phyloP scores from a whole-genome alignment of 345 rosid species.

The Psidium friedrichsthalianum region DNA sequence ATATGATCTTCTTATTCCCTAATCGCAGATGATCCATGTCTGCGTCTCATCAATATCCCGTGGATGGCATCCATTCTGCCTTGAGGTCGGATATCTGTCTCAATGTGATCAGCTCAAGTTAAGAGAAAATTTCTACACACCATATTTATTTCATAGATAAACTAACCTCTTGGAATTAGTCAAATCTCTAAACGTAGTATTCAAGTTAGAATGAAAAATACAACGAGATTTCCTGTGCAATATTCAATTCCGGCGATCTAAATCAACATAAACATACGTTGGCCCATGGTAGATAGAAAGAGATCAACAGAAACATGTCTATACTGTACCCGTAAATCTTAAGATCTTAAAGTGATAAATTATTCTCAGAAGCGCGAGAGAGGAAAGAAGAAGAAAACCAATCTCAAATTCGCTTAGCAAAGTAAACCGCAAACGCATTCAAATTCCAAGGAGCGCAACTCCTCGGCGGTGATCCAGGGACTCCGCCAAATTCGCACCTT shows the following conservation, averaged over 20 bases:
- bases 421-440: conserved; percentile 11
- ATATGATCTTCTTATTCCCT: background rate
- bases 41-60: background rate
- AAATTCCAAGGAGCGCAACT: conserved; percentile 22
- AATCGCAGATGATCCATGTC: background rate
- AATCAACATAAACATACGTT: background rate
- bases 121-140: background rate
- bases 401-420: conserved; percentile 8
- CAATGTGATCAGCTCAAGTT: background rate
- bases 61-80: background rate
- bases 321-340: background rate
- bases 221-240: background rate
- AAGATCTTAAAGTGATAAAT: background rate
- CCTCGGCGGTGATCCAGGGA: conserved; percentile 5
- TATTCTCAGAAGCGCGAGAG: background rate
- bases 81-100: background rate
- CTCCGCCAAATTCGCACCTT: background rate
- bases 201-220: background rate
- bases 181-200: background rate
- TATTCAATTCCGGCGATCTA: background rate
- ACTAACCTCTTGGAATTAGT: background rate
- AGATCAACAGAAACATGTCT: background rate
- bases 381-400: background rate
- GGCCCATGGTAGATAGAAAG: background rate
- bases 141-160: background rate